Evolutionary conservation across 495 filamentous ascomycete species (phyloP), one percentile per base, ranked within the genome.

Genomic region (Aspergillus egyptiacus): DNA sequence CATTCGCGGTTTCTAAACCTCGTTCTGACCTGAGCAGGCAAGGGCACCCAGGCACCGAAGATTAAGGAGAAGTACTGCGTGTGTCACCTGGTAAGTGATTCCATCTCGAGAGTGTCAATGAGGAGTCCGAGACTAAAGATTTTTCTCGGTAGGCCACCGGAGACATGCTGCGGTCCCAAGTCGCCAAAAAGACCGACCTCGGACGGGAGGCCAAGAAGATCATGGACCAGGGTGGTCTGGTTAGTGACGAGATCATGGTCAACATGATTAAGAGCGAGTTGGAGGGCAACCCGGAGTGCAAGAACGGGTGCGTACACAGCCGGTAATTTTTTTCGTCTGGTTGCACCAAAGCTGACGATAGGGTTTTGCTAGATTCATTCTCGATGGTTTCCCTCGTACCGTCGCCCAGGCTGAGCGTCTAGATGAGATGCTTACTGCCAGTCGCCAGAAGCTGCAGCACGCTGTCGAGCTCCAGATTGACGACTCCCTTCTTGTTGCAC

Each of bases 201-300:
- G 93, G 93, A 50, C 82, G 85, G 66, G 89, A 96, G 74, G 93
- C 93, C 50, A 99, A 99, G 85, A 99, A 99, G 83, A 99, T 99
- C 70, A 99, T 99, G 93, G 91, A 99, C 60, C 83, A 90, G 63
- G 93, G 93, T 59, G 93, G 90, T 48, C 80, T 99, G 47, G 93
- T 99, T 62, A 95, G 89, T 69, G 93, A 99, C 65, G 94, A 97
- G 66, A 99, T 99, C 65, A 90, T 99, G 79, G 82, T 99, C 64
- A 86, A 89, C 67, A 99, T 99, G 94, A 99, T 99, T 75, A 89
- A 88, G 80, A 84, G 81, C 66, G 91, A 99, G 78, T 79, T 99
- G 17, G 86, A 95, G 56, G 87, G 79, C 75, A 99, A 99, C 72
- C 55, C 68, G 46, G 91, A 97, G 71, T 99, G 93, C 84, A 89